These are phyloP conservation scores for Roridomyces roridus DNA, from an alignment of 768 basidiomycete species.

Conservation along the genomic window DNA sequence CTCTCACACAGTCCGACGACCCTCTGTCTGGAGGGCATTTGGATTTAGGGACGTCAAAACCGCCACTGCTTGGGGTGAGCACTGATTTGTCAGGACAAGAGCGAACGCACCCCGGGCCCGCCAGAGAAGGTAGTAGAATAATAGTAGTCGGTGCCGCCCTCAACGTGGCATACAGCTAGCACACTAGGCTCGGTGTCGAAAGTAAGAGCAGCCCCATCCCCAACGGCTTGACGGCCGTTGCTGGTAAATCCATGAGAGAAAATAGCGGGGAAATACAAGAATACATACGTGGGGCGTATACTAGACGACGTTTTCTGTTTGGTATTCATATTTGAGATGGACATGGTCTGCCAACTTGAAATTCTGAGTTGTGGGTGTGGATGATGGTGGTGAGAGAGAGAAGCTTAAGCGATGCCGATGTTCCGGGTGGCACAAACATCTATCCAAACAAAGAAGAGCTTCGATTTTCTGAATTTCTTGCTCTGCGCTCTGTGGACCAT, in stretches of 20 bases:
- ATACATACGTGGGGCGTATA: conserved; percentile 90
- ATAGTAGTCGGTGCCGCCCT: conserved; percentile 85
- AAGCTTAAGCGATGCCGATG: too few species aligned
- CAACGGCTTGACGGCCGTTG: conserved; percentile 97
- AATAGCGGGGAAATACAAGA: not conserved
- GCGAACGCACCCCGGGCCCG: conserved; percentile 78
- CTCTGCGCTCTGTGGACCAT: too few species aligned
- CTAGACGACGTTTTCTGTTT: conserved; percentile 88
- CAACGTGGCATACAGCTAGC: conserved; percentile 84
- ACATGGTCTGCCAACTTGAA: conserved; percentile 90
- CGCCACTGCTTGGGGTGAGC: conserved; percentile 68
- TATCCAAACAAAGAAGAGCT: too few species aligned
- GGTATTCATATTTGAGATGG: conserved; percentile 72
- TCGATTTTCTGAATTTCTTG: too few species aligned
- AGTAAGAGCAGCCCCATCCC: conserved; percentile 89
- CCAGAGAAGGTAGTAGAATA: conserved; percentile 95
- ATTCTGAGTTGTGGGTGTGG: conserved; percentile 21
- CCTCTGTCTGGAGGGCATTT: conserved; percentile 97
- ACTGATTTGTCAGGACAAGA: not conserved
- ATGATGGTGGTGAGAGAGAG: conserved; percentile 25
- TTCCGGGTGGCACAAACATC: too few species aligned
- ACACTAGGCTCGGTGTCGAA: conserved; percentile 81
- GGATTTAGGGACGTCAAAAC: conserved; percentile 88
- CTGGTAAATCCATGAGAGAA: conserved; percentile 47
- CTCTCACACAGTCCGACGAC: conserved; percentile 97